Base-by-base conservation (phyloP, 2,329 filamentous ascomycete genomes). In the Aspergillus melleus region DNA sequence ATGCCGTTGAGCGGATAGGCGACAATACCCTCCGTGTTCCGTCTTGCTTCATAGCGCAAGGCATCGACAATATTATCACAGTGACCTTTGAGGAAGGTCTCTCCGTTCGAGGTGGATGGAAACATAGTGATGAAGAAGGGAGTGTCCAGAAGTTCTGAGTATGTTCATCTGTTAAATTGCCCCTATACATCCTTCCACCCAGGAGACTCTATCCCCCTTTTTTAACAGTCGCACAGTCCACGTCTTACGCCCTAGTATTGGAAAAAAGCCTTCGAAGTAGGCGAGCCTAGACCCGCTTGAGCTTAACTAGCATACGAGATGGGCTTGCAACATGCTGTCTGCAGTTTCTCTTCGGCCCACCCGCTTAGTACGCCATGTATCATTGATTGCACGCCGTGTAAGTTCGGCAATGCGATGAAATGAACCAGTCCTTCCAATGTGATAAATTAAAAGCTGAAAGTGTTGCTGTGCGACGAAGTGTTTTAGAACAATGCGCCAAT, bases 61-160 rank as follows among this genome's bases (percentile, higher is more conserved):
- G 54, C 54, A 20, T 56, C 54, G 5, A 51, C 19, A 29, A 56
- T 49, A 47, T 50, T 56, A n/a, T 50, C 29, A 29, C 42, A 56
- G 12, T 30, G 54, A 16, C 50, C 36, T 16, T 55, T 47, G 39
- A 16, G 24, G 9, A 22, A 42, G 16, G 36, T 6, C 14, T 42
- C 36, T 5, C 36, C 36, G 16, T 42, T 42, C 16, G 6, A 12
- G 6, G 6, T 42, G 2, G 16, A n/a, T 42, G 36, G 36, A 42
- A n/a, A 42, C 36, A 42, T 42, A 14, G 32, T 36, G 16, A 42
- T n/a, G 36, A 42, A n/a, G 36, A n/a, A n/a, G 36, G 16, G 9
- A n/a, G 36, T 8, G 36, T n/a, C 6, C 6, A 14, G 4, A 8
- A 42, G 36, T 42, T 42, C 14, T 42, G 3, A 42, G 36, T 42